Conservation (phyloP, 495 filamentous ascomycete species). For the Trichocladium antarcticum region DNA sequence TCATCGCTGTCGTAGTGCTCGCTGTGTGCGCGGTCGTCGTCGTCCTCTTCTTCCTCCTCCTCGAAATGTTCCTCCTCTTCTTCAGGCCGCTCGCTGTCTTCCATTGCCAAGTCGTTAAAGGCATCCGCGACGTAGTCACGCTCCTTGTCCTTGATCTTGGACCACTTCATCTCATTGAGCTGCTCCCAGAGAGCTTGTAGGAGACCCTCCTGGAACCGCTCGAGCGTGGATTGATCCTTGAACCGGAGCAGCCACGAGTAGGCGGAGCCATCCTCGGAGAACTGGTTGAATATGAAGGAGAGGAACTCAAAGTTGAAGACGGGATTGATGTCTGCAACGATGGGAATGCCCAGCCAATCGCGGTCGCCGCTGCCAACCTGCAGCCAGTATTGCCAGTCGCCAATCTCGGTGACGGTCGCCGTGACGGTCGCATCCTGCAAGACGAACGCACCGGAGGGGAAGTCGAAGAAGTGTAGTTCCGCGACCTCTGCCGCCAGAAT, state of each 20-base stretch:
- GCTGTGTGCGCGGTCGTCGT: conserved; percentile 47
- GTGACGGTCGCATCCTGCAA: conserved; percentile 62
- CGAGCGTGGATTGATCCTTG: conserved; percentile 65
- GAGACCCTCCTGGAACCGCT: conserved; percentile 84
- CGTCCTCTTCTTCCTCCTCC: conserved; percentile 49
- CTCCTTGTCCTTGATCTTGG: conserved; percentile 81
- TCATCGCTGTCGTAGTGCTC: conserved; percentile 84
- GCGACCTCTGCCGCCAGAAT: conserved; percentile 64
- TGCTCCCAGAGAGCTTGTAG: conserved; percentile 97
- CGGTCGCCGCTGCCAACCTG: conserved; percentile 67
- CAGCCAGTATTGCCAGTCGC: conserved; percentile 92
- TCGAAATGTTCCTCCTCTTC: conserved; percentile 57
- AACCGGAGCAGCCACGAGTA: conserved; percentile 95
- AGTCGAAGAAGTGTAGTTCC: conserved; percentile 90
- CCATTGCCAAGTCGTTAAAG: conserved; percentile 90
- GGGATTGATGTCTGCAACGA: conserved; percentile 85
- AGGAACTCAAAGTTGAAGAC: conserved; percentile 98
- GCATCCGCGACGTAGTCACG: conserved; percentile 90
- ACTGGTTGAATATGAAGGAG: conserved; percentile 98
- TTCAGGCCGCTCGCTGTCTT: conserved; percentile 53
- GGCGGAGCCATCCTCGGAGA: conserved; percentile 72
- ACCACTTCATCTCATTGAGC: conserved; percentile 89
- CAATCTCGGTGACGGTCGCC: conserved; percentile 75
- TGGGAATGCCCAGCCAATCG: conserved; percentile 79
- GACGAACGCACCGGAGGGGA: conserved; percentile 70